Evolutionary conservation across 208 protist species (phyloP).

Genomic region (Crithidia sp.): DNA sequence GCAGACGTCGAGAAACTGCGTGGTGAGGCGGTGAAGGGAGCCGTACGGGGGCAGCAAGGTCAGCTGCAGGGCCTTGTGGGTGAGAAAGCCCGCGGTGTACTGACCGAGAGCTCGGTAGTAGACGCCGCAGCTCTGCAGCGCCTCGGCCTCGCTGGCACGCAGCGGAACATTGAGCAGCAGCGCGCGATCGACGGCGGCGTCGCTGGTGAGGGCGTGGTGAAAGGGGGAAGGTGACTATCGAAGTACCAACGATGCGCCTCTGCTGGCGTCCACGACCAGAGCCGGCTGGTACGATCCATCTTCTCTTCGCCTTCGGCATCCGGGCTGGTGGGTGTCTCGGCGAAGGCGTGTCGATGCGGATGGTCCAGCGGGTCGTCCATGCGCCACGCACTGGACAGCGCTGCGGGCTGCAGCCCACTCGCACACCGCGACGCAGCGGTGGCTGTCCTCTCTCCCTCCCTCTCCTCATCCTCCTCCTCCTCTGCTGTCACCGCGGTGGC

Average conservation of each 20-base stretch:
- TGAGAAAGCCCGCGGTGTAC: slow-evolving; percentile 64
- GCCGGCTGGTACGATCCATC: neutral
- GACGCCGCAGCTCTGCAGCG: slow-evolving; percentile 53
- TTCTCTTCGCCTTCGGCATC: neutral
- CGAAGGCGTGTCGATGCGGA: neutral
- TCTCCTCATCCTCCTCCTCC: neutral
- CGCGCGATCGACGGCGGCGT: slow-evolving; percentile 16
- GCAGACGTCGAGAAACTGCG: slow-evolving; percentile 69
- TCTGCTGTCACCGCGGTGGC: neutral
- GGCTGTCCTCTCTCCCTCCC: neutral
- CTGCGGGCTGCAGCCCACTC: neutral
- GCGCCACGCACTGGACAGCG: slow-evolving; percentile 16
- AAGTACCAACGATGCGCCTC: slow-evolving; percentile 37
- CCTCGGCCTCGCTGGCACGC: slow-evolving; percentile 30
- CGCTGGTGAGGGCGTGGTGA: slow-evolving; percentile 19
- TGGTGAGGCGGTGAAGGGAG: slow-evolving; percentile 55
- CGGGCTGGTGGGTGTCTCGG: neutral
- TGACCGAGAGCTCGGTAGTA: slow-evolving; percentile 69
- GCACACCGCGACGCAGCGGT: neutral
- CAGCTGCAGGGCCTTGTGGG: slow-evolving; percentile 85
- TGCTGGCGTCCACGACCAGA: slow-evolving; percentile 29
- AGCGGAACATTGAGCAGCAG: slow-evolving; percentile 17
- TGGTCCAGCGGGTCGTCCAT: slow-evolving; percentile 21
- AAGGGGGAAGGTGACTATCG: slow-evolving; percentile 6
- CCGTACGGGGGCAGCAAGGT: slow-evolving; percentile 77